Conservation (phyloP, 345 rosid species). For the Reutealis trisperma region DNA sequence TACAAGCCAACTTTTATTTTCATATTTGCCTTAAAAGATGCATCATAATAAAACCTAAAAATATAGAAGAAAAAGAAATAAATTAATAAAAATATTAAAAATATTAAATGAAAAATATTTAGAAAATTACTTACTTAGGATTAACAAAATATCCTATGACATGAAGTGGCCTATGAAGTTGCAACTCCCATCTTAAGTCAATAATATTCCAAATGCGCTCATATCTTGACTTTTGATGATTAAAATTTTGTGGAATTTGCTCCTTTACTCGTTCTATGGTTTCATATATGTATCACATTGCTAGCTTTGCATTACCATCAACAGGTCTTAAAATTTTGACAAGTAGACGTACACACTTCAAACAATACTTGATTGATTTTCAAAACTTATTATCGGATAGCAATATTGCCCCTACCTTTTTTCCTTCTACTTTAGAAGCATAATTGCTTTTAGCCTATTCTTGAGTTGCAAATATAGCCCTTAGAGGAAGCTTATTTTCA, state of each 20-base stretch:
- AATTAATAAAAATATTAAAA: too few relatives aligned
- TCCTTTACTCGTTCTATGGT: not conserved
- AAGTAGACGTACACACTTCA: conserved; percentile 10
- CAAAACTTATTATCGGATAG: not conserved
- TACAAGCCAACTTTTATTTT: not conserved
- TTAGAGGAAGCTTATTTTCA: too few relatives aligned
- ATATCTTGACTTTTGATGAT: not conserved
- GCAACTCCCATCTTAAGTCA: not conserved
- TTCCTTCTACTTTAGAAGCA: not conserved
- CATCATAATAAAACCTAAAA: not conserved
- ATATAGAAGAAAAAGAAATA: not conserved
- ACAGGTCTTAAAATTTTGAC: conserved; percentile 6
- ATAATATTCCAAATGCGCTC: conserved; percentile 5
- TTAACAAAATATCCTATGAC: not conserved
- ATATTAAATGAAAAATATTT: too few relatives aligned
- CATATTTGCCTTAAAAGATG: not conserved
- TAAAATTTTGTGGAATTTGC: not conserved
- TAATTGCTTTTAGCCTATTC: not conserved
- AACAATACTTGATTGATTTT: conserved; percentile 5
- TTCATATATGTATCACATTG: not conserved
- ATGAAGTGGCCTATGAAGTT: conserved; percentile 11
- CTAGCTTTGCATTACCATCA: not conserved
- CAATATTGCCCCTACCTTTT: not conserved
- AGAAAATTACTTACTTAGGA: conserved; percentile 2
- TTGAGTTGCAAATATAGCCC: not conserved